Conservation (phyloP, 306 rosid species). For the Citrullus amarus region DNA sequence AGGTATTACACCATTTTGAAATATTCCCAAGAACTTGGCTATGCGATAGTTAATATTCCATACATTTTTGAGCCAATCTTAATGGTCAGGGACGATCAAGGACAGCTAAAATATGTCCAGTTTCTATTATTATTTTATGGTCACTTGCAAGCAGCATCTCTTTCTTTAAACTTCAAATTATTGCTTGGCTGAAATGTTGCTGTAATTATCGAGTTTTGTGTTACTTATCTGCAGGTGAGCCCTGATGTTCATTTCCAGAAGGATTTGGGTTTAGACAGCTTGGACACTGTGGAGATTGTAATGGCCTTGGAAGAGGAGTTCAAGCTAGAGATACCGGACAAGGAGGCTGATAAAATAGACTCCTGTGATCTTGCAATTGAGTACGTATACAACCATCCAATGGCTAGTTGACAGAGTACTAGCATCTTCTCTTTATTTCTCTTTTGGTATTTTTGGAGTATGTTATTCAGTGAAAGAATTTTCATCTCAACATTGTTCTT, state of each 20-base stretch:
- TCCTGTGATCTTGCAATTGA: conserved; percentile 71
- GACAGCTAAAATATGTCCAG: not conserved
- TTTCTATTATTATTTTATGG: not conserved
- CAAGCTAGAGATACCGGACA: conserved; percentile 93
- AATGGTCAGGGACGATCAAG: not conserved
- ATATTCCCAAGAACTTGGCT: not conserved
- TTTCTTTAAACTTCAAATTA: not conserved
- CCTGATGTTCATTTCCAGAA: conserved; percentile 77
- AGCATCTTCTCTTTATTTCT: not conserved
- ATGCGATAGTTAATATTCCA: not conserved
- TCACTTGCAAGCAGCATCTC: not conserved
- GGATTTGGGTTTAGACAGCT: conserved; percentile 93
- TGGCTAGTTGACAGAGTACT: conserved; percentile 43
- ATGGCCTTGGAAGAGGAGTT: conserved; percentile 97
- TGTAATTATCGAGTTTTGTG: conserved; percentile 5
- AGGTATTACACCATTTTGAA: not conserved
- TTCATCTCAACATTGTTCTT: not conserved
- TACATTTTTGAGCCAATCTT: not conserved
- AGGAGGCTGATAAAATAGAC: conserved; percentile 86
- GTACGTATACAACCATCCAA: conserved; percentile 81
- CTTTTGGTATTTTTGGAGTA: conserved; percentile 6
- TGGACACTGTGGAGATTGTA: conserved; percentile 93
- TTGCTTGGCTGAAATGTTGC: not conserved
- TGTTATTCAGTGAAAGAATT: not conserved
- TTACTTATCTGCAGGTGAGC: conserved; percentile 42